Base-by-base conservation (phyloP, 2,329 filamentous ascomycete genomes). In the Cryphonectria nitschkei region DNA sequence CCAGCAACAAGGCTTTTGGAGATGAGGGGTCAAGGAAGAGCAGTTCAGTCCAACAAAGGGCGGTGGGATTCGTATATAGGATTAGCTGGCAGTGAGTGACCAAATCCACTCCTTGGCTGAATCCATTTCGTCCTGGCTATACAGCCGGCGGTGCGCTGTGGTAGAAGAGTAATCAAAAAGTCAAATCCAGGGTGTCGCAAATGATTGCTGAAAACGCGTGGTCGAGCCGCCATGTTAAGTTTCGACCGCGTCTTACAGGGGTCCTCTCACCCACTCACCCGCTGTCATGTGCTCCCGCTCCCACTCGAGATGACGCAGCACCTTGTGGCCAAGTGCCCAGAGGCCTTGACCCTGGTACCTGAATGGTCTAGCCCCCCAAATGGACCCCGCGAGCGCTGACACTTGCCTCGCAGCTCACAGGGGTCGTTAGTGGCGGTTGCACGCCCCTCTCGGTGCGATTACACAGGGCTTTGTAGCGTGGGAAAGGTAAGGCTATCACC, bases 231-330 rank as follows among this genome's bases (percentile, higher is more conserved):
- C 56, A 29, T 29, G 37, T 19, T 34, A 26, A 32, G n/a, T 54
- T 54, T 65, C 43, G 67, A 62, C 62, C 70, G 70, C 65, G 54
- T 62, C 37, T 46, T 46, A 34, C 37, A 56, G 43, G 66, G 66
- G 65, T 58, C 14, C 46, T 65, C 50, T n/a, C 46, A 50, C 46
- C 46, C 46, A 50, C 29, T 22, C 66, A 60, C 50, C 56, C 66
- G 69, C 41, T 70, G 66, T 70, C 69, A 70, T 70, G 66, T 70
- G 66, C 52, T 70, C 52, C 69, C 68, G 56, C 56, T 46, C 65
- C 56, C n/a, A 37, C 41, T 39, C 16, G 34, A 22, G 58, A 71
- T 71, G 70, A 71, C 70, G 70, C 70, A 69, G 52, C 67, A 61
- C 50, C 70, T 63, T 63, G 68, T 56, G 61, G 65, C 63, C n/a